Conservation (phyloP, 306 rosid genomes). For the Cucumis melo region DNA sequence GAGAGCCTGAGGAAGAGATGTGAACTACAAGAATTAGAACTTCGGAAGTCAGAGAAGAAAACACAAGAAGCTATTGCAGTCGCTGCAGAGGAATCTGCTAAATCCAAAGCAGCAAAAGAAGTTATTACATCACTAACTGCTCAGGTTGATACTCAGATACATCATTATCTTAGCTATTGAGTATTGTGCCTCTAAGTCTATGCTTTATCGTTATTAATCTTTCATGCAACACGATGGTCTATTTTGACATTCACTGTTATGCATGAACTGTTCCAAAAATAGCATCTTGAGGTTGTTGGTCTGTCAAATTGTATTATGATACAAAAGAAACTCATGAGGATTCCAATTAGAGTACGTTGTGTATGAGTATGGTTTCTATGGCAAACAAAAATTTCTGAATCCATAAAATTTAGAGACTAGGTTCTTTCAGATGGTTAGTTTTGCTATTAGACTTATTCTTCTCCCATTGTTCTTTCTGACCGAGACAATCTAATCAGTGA, state of each 20-base stretch:
- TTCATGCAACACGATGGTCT: background rate
- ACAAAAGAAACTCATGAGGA: background rate
- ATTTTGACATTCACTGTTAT: background rate
- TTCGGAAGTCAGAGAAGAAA: constrained; percentile 65
- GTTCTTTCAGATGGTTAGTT: background rate
- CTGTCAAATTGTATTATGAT: background rate
- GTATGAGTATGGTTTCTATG: background rate
- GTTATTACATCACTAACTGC: constrained; percentile 85
- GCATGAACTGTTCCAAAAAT: background rate
- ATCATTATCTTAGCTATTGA: background rate
- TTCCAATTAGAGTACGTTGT: background rate
- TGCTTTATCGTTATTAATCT: background rate
- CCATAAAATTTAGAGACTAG: background rate
- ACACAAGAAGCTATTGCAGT: constrained; percentile 74
- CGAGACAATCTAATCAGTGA: background rate
- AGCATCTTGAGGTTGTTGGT: background rate
- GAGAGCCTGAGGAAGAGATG: constrained; percentile 67
- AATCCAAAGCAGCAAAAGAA: constrained; percentile 88
- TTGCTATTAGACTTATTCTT: background rate
- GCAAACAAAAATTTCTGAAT: background rate
- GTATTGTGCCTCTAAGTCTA: background rate
- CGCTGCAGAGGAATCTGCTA: constrained; percentile 70
- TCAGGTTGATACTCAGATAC: constrained; percentile 37
- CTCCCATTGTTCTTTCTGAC: background rate
- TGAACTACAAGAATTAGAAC: constrained; percentile 66